Evolutionary conservation across 1,284 basidiomycete species (phyloP).

Genomic region (Megacollybia platyphylla): DNA sequence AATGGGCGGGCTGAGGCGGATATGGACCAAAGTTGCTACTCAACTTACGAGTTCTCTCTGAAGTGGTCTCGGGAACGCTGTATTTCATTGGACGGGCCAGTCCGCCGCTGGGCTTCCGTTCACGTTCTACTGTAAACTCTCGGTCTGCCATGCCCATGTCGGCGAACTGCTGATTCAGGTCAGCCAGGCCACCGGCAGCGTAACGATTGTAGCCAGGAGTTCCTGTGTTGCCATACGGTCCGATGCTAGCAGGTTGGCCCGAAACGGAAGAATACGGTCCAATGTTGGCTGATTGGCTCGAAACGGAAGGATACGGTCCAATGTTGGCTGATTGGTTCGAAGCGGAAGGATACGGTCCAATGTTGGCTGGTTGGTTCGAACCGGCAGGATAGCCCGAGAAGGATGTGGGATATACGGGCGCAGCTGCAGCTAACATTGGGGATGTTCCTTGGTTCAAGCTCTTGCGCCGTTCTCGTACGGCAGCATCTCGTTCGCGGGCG

Average conservation of each 20-base stretch:
- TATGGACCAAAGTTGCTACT: conserved; percentile 12
- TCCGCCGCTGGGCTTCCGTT: conserved; percentile 1
- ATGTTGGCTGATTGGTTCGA: no score
- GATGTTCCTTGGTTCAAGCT: conserved; percentile 23
- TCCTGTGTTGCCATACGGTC: neutral
- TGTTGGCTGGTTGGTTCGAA: neutral
- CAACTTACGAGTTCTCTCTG: conserved; percentile 10
- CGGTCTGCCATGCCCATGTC: conserved; percentile 5
- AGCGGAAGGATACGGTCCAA: neutral
- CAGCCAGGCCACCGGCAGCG: conserved; percentile 6
- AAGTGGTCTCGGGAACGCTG: conserved; percentile 2
- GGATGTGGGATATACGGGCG: conserved; percentile 1
- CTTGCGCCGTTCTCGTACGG: conserved; percentile 24
- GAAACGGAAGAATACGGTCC: no score
- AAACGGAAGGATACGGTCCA: no score
- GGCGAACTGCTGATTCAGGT: conserved; percentile 7
- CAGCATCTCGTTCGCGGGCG: conserved; percentile 38
- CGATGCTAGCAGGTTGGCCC: neutral
- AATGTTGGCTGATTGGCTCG: no score
- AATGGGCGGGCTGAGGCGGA: conserved; percentile 8
- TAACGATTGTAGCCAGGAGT: conserved; percentile 7
- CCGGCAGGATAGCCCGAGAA: conserved; percentile 2
- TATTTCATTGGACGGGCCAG: conserved; percentile 7
- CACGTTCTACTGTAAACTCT: conserved; percentile 2
- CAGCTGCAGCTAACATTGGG: neutral